phyloP scores from a whole-genome alignment of 352 stramenopile species.

The Pythium insidiosum region DNA sequence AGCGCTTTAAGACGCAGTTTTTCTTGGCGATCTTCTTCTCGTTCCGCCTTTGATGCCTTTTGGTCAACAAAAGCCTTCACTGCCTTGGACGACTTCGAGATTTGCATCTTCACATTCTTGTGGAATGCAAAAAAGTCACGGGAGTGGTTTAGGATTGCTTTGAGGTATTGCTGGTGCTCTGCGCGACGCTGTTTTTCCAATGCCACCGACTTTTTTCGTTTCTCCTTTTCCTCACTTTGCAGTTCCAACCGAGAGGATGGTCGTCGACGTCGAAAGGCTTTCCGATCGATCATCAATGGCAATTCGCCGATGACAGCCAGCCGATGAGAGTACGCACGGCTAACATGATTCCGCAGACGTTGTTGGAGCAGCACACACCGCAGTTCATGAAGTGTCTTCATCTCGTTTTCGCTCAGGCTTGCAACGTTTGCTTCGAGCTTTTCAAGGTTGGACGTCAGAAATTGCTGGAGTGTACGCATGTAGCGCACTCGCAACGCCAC shows the following conservation, averaged over 20 bases:
- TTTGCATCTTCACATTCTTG: slow-evolving; percentile 73
- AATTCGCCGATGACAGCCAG: slow-evolving; percentile 63
- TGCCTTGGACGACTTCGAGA: slow-evolving; percentile 54
- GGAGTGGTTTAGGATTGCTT: slow-evolving; percentile 75
- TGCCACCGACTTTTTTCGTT: slow-evolving; percentile 76
- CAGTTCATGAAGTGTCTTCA: slow-evolving; percentile 45
- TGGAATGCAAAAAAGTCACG: slow-evolving; percentile 84
- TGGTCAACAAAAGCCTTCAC: slow-evolving; percentile 78
- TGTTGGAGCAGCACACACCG: slow-evolving; percentile 70
- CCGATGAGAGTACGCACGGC: slow-evolving; percentile 47
- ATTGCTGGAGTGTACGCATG: slow-evolving; percentile 64
- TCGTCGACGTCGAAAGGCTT: slow-evolving; percentile 65
- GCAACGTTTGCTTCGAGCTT: slow-evolving; percentile 37
- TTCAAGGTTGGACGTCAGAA: slow-evolving; percentile 50
- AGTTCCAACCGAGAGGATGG: slow-evolving; percentile 53
- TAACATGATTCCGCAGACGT: slow-evolving; percentile 52
- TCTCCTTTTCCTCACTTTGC: slow-evolving; percentile 64
- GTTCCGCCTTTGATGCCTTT: slow-evolving; percentile 66
- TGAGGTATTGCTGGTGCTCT: slow-evolving; percentile 73
- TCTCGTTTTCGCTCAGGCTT: slow-evolving; percentile 29
- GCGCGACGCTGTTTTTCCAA: slow-evolving; percentile 75
- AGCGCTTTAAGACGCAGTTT: slow-evolving; percentile 86
- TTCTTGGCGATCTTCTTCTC: slow-evolving; percentile 82
- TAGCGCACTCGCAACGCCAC: slow-evolving; percentile 67
- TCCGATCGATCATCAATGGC: slow-evolving; percentile 50